These are phyloP conservation scores for Sporothrix globosa DNA, from an alignment of 2,329 filamentous ascomycete genomes.

Conservation along the genomic window DNA sequence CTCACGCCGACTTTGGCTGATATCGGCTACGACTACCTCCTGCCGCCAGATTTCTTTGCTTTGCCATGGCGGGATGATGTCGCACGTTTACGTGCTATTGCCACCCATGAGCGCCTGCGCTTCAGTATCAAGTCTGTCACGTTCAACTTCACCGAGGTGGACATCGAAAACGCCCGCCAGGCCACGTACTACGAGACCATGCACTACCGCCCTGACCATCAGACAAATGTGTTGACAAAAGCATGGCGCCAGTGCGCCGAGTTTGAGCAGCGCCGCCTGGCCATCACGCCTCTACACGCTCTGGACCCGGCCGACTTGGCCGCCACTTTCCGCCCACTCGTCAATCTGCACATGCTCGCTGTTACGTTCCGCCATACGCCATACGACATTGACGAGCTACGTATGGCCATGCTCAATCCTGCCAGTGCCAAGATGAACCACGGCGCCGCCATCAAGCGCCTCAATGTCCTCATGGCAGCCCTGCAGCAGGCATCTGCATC, in stretches of 20 bases:
- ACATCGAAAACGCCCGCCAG: constrained; percentile 48
- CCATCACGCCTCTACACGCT: constrained; percentile 45
- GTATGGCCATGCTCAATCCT: constrained; percentile 46
- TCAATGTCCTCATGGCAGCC: constrained; percentile 35
- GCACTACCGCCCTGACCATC: constrained; percentile 46
- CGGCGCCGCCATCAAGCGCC: constrained; percentile 45
- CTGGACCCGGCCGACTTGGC: constrained; percentile 38
- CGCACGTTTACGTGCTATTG: constrained; percentile 50
- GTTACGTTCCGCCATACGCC: constrained; percentile 50
- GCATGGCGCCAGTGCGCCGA: constrained; percentile 39
- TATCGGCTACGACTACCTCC: constrained; percentile 50
- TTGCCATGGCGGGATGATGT: constrained; percentile 53
- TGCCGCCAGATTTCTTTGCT: constrained; percentile 48
- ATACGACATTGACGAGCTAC: constrained; percentile 46
- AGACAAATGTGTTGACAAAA: constrained; percentile 36
- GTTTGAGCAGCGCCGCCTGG: constrained; percentile 43
- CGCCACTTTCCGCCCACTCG: constrained; percentile 46
- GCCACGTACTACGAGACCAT: constrained; percentile 46
- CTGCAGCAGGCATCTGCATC: constrained; percentile 33
- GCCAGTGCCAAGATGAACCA: constrained; percentile 48
- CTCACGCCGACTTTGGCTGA: constrained; percentile 46
- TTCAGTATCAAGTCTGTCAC: constrained; percentile 49
- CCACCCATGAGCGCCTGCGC: constrained; percentile 49
- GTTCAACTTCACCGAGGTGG: constrained; percentile 51
- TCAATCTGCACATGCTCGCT: constrained; percentile 47